These are phyloP conservation scores for Pichia paraexigua DNA, from an alignment of 805 yeast genomes.

Conservation along the genomic window DNA sequence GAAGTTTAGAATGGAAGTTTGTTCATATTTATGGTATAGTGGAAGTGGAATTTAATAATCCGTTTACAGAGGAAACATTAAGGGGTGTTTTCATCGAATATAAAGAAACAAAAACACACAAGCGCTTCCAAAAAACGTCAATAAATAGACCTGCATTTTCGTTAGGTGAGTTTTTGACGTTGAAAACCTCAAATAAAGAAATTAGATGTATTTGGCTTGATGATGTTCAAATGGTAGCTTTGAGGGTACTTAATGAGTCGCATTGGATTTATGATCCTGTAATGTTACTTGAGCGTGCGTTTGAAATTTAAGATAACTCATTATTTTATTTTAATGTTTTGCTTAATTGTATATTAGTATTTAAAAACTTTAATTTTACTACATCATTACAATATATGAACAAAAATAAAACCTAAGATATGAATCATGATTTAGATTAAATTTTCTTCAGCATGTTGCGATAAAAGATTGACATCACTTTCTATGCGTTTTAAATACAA, in stretches of 20 bases:
- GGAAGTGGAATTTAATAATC: not conserved
- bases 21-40: conserved; percentile 1
- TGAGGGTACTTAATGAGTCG: not conserved
- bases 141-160: conserved; percentile 4
- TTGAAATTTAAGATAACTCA: not conserved
- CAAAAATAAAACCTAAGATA: too few species aligned
- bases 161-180: not conserved
- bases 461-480: not conserved
- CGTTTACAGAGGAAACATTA: not conserved
- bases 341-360: not conserved
- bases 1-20: conserved; percentile 2
- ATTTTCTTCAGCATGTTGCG: too few species aligned
- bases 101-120: conserved; percentile 2
- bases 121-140: not conserved
- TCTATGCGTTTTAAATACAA: not conserved
- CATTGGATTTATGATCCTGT: conserved; percentile 3
- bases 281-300: not conserved
- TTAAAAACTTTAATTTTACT: too few species aligned
- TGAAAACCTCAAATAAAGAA: not conserved
- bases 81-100: conserved; percentile 2
- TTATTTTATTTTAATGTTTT: not conserved
- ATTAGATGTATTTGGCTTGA: conserved; percentile 4
- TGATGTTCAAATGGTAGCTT: conserved; percentile 5
- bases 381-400: too few species aligned
- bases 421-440: too few species aligned